Base-by-base conservation (phyloP, 306 rosid species). In the Mimosa pudica region DNA sequence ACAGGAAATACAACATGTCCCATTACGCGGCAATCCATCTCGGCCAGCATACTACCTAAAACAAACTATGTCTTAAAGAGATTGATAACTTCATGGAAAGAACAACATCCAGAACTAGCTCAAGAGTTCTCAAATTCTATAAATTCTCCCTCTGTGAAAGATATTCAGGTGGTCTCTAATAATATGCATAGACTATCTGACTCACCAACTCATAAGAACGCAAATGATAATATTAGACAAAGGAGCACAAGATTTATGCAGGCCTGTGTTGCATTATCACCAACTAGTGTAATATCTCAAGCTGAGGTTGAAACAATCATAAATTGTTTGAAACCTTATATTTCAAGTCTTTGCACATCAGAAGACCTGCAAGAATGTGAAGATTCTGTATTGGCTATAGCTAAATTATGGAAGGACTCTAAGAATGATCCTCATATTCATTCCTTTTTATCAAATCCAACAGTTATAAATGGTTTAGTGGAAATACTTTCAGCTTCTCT, bases 21-120 rank as follows among this genome's bases (percentile, higher is more conserved):
- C 33, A 94, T 94, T 73, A 91, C 98, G 3, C 82, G 91, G 20
- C 98, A 92, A 81, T 82, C 90, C 81, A 85, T 94, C 55, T 86
- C 92, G 36, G 92, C 93, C 55, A 88, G 44, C 77, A 36, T 62
- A 54, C 77, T 94, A 68, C 98, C 97, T 11, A 92, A 91, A 86
- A 92, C 95, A 73, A 94, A 94, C 88, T 92, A 89, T 77, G 97
- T 92, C 79, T 88, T 95, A 87, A 95, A 91, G 89, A 92, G 97
- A 88, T 82, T 95, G 75, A 92, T 91, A 64, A 84, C 91, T 73
- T 91, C 97, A n/a, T 95, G 98, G 97, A 89, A 82, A 86, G 97
- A 95, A 77, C 89, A 89, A 51, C 85, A 91, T 84, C 97, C 97
- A 75, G 92, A 91, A 63, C 81, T 89, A 41, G 88, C 89, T 80